Conservation (phyloP, 2,329 filamentous ascomycete genomes). For the Colletotrichum gloeosporioides region DNA sequence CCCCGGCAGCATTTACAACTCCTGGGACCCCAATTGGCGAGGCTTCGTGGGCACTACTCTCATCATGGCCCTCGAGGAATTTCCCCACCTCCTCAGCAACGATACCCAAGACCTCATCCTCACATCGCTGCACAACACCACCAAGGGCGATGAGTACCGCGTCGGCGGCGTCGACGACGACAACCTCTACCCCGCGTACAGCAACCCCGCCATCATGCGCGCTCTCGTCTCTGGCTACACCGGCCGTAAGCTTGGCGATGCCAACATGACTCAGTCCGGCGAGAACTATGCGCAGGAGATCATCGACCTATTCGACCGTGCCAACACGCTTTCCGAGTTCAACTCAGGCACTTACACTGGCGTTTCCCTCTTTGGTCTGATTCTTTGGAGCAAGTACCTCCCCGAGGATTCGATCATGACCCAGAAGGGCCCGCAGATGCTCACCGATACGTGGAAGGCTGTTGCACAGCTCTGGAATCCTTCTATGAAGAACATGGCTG, state of each 20-base stretch:
- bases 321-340: constrained; percentile 66
- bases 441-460: constrained; percentile 57
- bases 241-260: constrained; percentile 55
- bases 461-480: constrained; percentile 62
- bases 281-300: constrained; percentile 62
- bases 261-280: constrained; percentile 63
- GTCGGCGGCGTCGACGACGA: constrained; percentile 65
- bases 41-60: constrained; percentile 66
- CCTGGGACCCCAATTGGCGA: constrained; percentile 70
- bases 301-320: constrained; percentile 59
- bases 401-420: constrained; percentile 58
- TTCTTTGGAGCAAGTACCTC: constrained; percentile 65
- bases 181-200: constrained; percentile 68
- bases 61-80: constrained; percentile 65
- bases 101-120: constrained; percentile 49
- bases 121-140: constrained; percentile 58
- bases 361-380: constrained; percentile 63
- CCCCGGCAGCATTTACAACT: constrained; percentile 55
- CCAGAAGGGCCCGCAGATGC: constrained; percentile 55
- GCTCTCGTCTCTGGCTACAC: constrained; percentile 65
- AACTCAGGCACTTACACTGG: constrained; percentile 69
- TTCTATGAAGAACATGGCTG: constrained; percentile 64
- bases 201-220: constrained; percentile 67
- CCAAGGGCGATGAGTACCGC: constrained; percentile 65
- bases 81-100: constrained; percentile 47